Conservation (phyloP, 2,329 filamentous ascomycete species). For the Aureobasidium pullulans region DNA sequence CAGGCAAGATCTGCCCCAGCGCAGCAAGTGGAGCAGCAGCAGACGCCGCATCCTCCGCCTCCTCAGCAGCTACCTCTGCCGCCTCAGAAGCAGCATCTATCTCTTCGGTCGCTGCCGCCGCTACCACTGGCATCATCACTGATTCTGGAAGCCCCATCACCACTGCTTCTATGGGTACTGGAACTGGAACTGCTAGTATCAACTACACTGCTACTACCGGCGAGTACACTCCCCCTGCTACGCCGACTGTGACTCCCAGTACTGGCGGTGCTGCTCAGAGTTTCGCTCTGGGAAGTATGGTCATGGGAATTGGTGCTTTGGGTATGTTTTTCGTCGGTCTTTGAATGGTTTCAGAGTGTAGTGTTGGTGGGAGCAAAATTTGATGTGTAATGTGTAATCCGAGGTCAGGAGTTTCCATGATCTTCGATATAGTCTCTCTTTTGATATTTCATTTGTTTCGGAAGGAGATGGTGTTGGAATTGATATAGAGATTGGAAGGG, state of each 20-base stretch:
- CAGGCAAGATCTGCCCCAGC: not conserved
- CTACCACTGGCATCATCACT: not conserved
- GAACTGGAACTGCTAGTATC: not conserved
- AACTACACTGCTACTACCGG: slow-evolving; percentile 9
- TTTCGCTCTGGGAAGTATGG: not conserved
- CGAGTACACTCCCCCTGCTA: not conserved
- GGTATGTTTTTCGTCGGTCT: not conserved
- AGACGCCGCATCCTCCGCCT: not conserved
- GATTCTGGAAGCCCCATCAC: not conserved
- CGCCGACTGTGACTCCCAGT: not conserved
- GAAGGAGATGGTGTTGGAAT: too few species aligned
- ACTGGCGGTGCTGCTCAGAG: not conserved
- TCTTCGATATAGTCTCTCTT: too few species aligned
- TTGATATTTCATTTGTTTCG: too few species aligned
- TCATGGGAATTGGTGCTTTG: not conserved
- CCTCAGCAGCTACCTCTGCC: not conserved
- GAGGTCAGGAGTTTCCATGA: not conserved
- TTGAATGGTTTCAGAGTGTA: not conserved
- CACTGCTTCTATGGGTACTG: not conserved
- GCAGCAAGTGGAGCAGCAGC: not conserved
- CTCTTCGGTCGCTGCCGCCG: not conserved
- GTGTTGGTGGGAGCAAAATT: not conserved
- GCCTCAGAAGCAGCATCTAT: not conserved
- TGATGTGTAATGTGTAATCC: not conserved
- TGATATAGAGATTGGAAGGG: too few species aligned